Conservation (phyloP, 176 grass and related monocot species). For the Paspalum notatum region DNA sequence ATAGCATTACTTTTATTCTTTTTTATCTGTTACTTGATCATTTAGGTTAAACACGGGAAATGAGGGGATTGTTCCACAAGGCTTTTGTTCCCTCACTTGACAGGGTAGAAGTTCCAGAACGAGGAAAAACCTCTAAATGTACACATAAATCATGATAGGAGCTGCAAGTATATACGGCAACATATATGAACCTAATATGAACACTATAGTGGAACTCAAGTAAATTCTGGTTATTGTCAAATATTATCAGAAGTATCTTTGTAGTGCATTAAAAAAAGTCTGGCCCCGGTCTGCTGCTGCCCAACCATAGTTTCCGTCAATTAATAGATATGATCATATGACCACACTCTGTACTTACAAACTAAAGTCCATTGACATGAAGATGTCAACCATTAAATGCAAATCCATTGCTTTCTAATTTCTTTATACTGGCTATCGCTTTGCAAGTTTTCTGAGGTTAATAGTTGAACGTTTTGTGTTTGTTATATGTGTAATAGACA, state of each 20-base stretch:
- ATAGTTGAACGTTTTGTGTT: constrained; percentile 5
- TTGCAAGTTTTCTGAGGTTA: constrained; percentile 25
- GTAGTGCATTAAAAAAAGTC: background rate
- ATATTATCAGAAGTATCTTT: constrained; percentile 4
- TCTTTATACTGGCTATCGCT: background rate
- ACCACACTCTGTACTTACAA: constrained; percentile 3
- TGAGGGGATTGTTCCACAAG: background rate
- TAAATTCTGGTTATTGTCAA: background rate
- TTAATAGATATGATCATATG: background rate
- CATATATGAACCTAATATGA: background rate
- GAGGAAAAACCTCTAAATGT: background rate
- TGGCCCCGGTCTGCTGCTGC: background rate
- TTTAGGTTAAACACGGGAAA: constrained; percentile 7
- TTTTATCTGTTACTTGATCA: constrained; percentile 8
- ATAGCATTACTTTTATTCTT: background rate
- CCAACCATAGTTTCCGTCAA: background rate
- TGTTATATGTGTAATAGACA: constrained; percentile 45
- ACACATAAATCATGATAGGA: background rate
- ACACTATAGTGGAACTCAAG: background rate
- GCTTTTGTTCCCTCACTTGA: background rate
- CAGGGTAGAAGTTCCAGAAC: background rate
- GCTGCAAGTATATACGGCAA: background rate
- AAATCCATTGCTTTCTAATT: background rate
- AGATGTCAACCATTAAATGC: background rate
- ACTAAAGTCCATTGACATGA: constrained; percentile 7